Conservation (phyloP, 805 yeast species). For the Candida silvatica region DNA sequence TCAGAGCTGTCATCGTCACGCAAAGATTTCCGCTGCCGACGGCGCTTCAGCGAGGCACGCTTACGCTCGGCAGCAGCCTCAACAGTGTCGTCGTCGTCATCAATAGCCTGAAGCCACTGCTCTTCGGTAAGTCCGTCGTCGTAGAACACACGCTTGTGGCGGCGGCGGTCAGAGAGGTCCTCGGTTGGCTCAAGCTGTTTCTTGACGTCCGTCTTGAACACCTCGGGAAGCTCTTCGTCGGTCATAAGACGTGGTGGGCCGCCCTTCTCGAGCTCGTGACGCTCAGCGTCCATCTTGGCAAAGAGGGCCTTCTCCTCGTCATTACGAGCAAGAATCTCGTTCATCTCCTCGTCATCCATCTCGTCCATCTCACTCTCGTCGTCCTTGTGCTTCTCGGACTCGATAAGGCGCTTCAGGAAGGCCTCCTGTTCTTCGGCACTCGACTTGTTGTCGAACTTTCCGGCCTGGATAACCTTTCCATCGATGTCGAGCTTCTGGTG, state of each 20-base stretch:
- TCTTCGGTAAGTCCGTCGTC: constrained; percentile 69
- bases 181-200: constrained; percentile 33
- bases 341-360: constrained; percentile 59
- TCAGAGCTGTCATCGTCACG: constrained; percentile 8
- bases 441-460: constrained; percentile 81
- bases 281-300: constrained; percentile 50
- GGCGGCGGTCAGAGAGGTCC: constrained; percentile 49
- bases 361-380: constrained; percentile 36
- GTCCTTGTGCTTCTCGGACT: constrained; percentile 51
- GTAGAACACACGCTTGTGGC: constrained; percentile 51
- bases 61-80: constrained; percentile 52
- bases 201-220: constrained; percentile 58
- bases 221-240: constrained; percentile 70
- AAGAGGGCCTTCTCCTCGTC: constrained; percentile 54
- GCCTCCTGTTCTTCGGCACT: constrained; percentile 86
- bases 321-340: constrained; percentile 61
- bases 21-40: constrained; percentile 25
- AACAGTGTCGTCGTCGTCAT: constrained; percentile 56
- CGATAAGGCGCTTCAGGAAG: constrained; percentile 59
- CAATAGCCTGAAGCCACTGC: constrained; percentile 74
- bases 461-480: constrained; percentile 87
- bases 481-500: constrained; percentile 79
- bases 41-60: constrained; percentile 32
- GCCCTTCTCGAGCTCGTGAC: constrained; percentile 29
- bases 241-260: constrained; percentile 45